Percentiles rank a stretch among this genome's conserved stretches.
Evolutionary conservation across 192 early-diverging fungal species (phyloP).

Genomic region (Coemansia sp.): DNA sequence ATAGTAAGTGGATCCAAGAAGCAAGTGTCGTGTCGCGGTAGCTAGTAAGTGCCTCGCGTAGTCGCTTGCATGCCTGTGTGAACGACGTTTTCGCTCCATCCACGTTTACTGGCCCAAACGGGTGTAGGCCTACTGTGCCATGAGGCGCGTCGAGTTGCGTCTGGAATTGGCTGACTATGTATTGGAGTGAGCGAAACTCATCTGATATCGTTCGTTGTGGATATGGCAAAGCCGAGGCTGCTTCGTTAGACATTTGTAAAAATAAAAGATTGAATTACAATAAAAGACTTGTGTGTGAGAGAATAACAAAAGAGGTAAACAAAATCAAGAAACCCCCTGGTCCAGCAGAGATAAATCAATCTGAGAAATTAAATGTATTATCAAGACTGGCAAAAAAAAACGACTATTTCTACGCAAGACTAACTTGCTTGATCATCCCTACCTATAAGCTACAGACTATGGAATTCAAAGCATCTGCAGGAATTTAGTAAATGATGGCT

Average conservation of each 20-base stretch:
- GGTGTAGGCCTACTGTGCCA: slow-evolving; percentile 42
- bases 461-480: background rate
- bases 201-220: slow-evolving; percentile 44
- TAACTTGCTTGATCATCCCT: no score
- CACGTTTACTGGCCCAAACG: slow-evolving; percentile 42
- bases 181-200: slow-evolving; percentile 44
- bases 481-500: background rate
- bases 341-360: slow-evolving; percentile 9
- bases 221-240: slow-evolving; percentile 7
- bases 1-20: slow-evolving; percentile 31
- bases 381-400: background rate
- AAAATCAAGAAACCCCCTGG: slow-evolving; percentile 13
- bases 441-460: background rate
- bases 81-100: slow-evolving; percentile 31
- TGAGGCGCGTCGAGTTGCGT: slow-evolving; percentile 31
- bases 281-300: background rate
- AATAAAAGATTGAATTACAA: background rate
- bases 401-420: no score
- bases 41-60: slow-evolving; percentile 25
- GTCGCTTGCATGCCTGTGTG: slow-evolving; percentile 28
- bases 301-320: slow-evolving; percentile 6
- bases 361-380: background rate
- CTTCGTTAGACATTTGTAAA: slow-evolving; percentile 14
- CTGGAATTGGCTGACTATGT: slow-evolving; percentile 36
- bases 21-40: slow-evolving; percentile 44